phyloP scores from a whole-genome alignment of 202 grass and related monocot genomes.

The Dendrocalamus latiflorus region DNA sequence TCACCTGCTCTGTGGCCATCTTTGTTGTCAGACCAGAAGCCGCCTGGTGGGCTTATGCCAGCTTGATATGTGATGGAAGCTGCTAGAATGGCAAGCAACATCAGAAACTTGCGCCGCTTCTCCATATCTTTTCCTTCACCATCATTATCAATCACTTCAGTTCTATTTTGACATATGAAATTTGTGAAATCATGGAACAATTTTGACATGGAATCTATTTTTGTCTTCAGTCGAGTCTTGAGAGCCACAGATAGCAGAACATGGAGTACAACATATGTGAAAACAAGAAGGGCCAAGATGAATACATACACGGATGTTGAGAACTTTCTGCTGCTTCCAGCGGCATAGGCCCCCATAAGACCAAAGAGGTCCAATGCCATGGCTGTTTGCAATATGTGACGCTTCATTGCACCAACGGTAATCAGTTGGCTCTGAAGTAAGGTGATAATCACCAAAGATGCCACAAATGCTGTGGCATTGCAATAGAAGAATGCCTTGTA shows the following conservation, averaged over 20 bases:
- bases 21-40: conserved; percentile 42
- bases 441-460: conserved; percentile 57
- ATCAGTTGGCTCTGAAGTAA: conserved; percentile 48
- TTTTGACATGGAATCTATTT: too few species aligned
- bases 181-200: too few species aligned
- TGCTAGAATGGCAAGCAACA: conserved; percentile 57
- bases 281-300: conserved; percentile 36
- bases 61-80: conserved; percentile 58
- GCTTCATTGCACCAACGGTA: conserved; percentile 25
- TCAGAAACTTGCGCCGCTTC: conserved; percentile 50
- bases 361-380: conserved; percentile 50
- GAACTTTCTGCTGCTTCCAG: conserved; percentile 53
- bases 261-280: conserved; percentile 41
- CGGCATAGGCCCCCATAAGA: conserved; percentile 50
- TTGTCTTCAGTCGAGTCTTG: too few species aligned
- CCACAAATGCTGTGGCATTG: conserved; percentile 57
- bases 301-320: conserved; percentile 27
- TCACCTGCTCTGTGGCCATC: conserved; percentile 38
- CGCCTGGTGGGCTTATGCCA: conserved; percentile 64
- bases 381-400: conserved; percentile 49
- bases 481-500: conserved; percentile 62
- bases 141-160: background rate
- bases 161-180: background rate
- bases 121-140: conserved; percentile 17
- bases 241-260: conserved; percentile 31